Evolutionary conservation across 2,329 filamentous ascomycete genomes (phyloP), one percentile per base, ranked within the genome.

Genomic region (Colletotrichum spaethianum): DNA sequence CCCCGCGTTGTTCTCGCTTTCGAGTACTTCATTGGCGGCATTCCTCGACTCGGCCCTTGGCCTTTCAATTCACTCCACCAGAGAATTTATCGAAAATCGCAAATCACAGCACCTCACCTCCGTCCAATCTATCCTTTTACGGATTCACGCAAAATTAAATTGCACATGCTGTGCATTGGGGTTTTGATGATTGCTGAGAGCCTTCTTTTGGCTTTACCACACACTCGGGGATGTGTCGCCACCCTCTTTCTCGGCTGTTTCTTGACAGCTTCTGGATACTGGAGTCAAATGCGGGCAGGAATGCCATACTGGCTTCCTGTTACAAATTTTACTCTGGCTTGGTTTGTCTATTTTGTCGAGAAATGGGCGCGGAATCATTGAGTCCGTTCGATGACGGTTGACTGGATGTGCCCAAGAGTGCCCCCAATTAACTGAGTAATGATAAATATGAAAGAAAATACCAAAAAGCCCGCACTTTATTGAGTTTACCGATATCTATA

Each of bases 71-170:
- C 62, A 3, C 67, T 70, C 14, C 67, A 70, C 2, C 31, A 60
- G 20, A 70, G 46, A 38, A 61, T 70, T n/a, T 70, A 70, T 55
- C 67, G 62, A 16, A 70, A 70, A 14, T 61, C 67, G 18, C 67
- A 67, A n/a, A 44, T 33, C 2, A 70, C 67, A 9, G 67, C 67
- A 14, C 67, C 67, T 12, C 55, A 66, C 14, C 46, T 70, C 3
- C 23, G 46, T 33, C 67, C 53, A 3, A 16, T 67, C 16, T 70
- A 66, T 28, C 62, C 67, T 23, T 70, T 70, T 23, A 67, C 62
- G 0, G 67, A 60, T 14, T 18, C 44, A 3, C 44, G 55, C 3
- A 70, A 31, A 3, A 70, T 40, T 0, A 66, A 52, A 28, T 18
- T 66, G 20, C 62, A 70, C 2, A 70, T 70, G 63, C 38, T 40